Base-by-base conservation (phyloP, 257 asterid genomes). In the Euphrasia confusa region DNA sequence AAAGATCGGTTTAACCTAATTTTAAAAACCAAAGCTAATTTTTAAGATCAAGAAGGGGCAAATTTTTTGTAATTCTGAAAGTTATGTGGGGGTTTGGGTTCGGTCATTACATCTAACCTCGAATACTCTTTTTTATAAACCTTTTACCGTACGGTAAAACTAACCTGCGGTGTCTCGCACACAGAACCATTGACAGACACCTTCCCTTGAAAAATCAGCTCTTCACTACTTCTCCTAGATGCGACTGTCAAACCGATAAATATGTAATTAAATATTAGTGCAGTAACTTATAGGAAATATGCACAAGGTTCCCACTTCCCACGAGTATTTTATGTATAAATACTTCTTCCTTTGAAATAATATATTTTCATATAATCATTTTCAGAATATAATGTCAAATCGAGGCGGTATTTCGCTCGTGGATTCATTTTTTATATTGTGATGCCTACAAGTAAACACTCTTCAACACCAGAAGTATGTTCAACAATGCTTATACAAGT, bases 151-250 rank as follows among this genome's bases (percentile, higher is more conserved):
- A 37, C 42, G 42, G 11, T 11, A 26, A 67, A 13, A 58, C 75
- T 57, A 60, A 87, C 99, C 96, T 93, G 99, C 14, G 99, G 99
- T 26, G 88, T 81, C 39, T 78, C 81, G 84, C 99, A 93, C 13
- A 87, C 84, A 0, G 99, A 85, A 67, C 99, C 99, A 72, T 93
- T 89, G 53, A 89, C 97, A 14, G 91, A 84, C 71, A 93, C 99
- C 77, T 83, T 86, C 68, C 97, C 97, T 68, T 83, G 75, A 74
- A 87, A 87, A 63, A 93, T 89, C 75, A 93, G 83, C 77, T 93
- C 97, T 68, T 89, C 99, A 14, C 99, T 72, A 78, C 97, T 93
- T 76, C 99, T 78, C 77, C 99, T 82, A 37, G 99, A 93, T 42
- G 97, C 97, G 77, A 93, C 99, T 93, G 78, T 32, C 63, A 67